Evolutionary conservation across 805 yeast species (phyloP).

Genomic region (Metahyphopichia silvanorum): DNA sequence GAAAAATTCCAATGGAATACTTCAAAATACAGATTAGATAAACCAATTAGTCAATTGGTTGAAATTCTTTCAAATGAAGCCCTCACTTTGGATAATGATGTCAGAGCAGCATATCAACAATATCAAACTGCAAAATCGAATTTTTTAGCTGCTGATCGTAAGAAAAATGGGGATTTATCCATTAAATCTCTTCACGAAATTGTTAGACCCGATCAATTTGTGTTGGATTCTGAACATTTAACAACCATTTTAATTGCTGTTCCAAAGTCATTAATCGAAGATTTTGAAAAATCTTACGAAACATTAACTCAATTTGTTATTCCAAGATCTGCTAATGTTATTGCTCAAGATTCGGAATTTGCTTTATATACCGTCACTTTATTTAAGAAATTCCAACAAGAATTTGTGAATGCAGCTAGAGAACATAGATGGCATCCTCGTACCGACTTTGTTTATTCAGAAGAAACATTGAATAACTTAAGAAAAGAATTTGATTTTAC

Average conservation of each 20-base stretch:
- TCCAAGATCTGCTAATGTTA: constrained; percentile 78
- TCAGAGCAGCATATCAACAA: constrained; percentile 66
- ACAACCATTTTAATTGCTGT: constrained; percentile 86
- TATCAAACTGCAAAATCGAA: constrained; percentile 83
- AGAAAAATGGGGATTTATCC: constrained; percentile 89
- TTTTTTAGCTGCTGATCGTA: constrained; percentile 84
- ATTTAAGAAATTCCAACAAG: constrained; percentile 75
- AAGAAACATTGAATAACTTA: constrained; percentile 65
- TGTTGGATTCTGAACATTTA: constrained; percentile 80
- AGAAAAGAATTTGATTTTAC: constrained; percentile 79
- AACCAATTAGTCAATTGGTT: constrained; percentile 74
- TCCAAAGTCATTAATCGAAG: constrained; percentile 60
- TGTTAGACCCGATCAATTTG: constrained; percentile 80
- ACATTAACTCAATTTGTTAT: constrained; percentile 76
- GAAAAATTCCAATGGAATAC: constrained; percentile 85
- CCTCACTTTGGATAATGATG: constrained; percentile 78
- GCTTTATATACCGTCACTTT: constrained; percentile 73
- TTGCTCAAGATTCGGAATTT: constrained; percentile 73
- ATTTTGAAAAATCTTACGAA: constrained; percentile 73
- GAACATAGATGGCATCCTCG: constrained; percentile 91
- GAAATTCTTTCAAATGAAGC: constrained; percentile 72
- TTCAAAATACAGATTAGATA: constrained; percentile 81
- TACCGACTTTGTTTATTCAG: constrained; percentile 79
- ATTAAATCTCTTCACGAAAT: constrained; percentile 88
- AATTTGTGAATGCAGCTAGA: constrained; percentile 67